These are phyloP conservation scores for Coemansia sp. DNA, from an alignment of 192 early-diverging fungal genomes.

Conservation along the genomic window DNA sequence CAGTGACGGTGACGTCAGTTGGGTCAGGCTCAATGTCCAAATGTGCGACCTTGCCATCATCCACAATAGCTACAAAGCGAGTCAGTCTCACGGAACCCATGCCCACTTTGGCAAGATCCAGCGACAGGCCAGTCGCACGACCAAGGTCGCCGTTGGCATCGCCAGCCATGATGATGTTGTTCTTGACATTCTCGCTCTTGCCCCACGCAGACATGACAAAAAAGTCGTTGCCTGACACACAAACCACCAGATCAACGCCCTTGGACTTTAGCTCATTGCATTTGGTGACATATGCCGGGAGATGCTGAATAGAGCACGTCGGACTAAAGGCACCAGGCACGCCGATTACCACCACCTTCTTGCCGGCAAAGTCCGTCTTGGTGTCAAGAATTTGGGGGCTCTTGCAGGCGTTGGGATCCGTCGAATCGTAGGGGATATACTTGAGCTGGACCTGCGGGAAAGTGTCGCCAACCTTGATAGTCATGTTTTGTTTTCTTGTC, in stretches of 20 bases:
- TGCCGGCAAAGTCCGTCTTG: slow-evolving; percentile 43
- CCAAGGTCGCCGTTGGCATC: slow-evolving; percentile 71
- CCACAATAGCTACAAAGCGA: slow-evolving; percentile 66
- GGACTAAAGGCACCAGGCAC: slow-evolving; percentile 44
- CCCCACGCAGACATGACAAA: slow-evolving; percentile 59
- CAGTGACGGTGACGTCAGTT: slow-evolving; percentile 54
- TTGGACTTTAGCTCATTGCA: slow-evolving; percentile 34
- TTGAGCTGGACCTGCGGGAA: slow-evolving; percentile 59
- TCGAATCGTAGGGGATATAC: slow-evolving; percentile 51
- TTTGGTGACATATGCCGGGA: slow-evolving; percentile 31
- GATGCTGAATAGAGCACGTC: slow-evolving; percentile 39
- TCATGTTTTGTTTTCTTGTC: slow-evolving; percentile 11
- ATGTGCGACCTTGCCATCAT: slow-evolving; percentile 67
- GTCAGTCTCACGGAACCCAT: slow-evolving; percentile 63
- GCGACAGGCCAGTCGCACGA: slow-evolving; percentile 61
- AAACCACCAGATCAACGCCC: slow-evolving; percentile 43
- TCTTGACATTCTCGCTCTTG: slow-evolving; percentile 30
- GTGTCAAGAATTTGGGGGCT: slow-evolving; percentile 39
- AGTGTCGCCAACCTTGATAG: slow-evolving; percentile 51
- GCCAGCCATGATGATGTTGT: slow-evolving; percentile 61
- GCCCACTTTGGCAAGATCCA: slow-evolving; percentile 59
- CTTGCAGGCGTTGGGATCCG: slow-evolving; percentile 48
- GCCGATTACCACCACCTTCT: slow-evolving; percentile 41
- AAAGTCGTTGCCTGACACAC: slow-evolving; percentile 48
- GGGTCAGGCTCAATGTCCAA: slow-evolving; percentile 60